phyloP scores from a whole-genome alignment of 202 grass and related monocot species.

The Panicum hallii region DNA sequence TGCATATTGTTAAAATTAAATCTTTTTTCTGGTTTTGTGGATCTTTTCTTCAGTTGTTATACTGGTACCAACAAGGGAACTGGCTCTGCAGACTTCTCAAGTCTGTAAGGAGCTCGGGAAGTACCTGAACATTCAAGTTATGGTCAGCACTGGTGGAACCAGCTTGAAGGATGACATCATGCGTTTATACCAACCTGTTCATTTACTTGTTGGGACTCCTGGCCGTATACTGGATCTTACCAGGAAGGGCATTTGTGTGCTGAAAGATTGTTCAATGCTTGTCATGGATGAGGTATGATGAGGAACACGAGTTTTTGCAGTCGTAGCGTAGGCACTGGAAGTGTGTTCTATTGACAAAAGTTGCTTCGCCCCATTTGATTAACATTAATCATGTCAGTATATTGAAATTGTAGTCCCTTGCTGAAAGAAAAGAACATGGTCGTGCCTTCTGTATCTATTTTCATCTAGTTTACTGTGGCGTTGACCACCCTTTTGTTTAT shows the following conservation, averaged over 20 bases:
- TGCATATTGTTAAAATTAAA: slow-evolving; percentile 19
- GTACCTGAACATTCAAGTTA: slow-evolving; percentile 89
- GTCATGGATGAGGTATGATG: slow-evolving; percentile 87
- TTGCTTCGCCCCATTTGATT: background rate
- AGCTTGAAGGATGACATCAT: slow-evolving; percentile 96
- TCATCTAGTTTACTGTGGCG: background rate
- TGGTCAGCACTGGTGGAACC: slow-evolving; percentile 97
- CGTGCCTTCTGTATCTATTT: background rate
- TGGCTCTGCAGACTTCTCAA: slow-evolving; percentile 95
- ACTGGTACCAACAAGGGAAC: slow-evolving; percentile 95
- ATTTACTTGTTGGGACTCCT: slow-evolving; percentile 91
- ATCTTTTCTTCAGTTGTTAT: slow-evolving; percentile 75
- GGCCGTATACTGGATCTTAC: slow-evolving; percentile 87
- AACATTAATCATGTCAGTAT: background rate
- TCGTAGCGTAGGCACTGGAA: background rate
- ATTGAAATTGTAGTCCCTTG: background rate
- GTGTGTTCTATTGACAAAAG: slow-evolving; percentile 6
- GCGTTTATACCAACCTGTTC: slow-evolving; percentile 91
- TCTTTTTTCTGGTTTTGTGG: slow-evolving; percentile 3
- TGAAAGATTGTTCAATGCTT: slow-evolving; percentile 92
- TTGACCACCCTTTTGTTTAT: background rate
- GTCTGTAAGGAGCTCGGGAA: slow-evolving; percentile 98
- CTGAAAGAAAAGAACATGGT: slow-evolving; percentile 1
- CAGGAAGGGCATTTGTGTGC: slow-evolving; percentile 84
- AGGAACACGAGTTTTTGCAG: background rate